Evolutionary conservation across 805 yeast species (phyloP), one percentile per base, ranked within the genome.

Genomic region (Ogataea saltuana): DNA sequence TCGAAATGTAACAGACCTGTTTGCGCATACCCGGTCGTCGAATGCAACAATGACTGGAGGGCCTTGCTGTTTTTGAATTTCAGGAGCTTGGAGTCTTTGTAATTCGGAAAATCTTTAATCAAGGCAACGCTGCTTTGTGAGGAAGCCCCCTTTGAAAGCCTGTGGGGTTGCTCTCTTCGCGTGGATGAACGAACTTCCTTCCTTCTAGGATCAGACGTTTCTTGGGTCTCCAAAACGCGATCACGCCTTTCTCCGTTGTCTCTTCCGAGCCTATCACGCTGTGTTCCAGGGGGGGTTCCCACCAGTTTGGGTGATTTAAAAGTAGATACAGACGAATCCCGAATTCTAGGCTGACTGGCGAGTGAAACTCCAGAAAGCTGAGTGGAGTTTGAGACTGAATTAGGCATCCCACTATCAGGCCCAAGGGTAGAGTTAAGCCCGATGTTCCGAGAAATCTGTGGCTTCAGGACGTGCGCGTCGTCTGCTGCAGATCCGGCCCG

Each of bases 41-140:
- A 46, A 42, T 59, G 64, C 30, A 59, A 42, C 23, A 59, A 47
- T 4, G 56, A 44, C 33, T 59, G 60, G 10, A 59, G 42, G 2
- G 61, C 50, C 35, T 55, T 57, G 20, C 54, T 53, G 11, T 50
- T 48, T 31, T 58, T 59, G 7, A 59, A 37, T 30, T 56, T 58
- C 13, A 47, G 51, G 7, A 59, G 39, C 21, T 48, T 55, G 1
- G 58, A 51, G 26, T 51, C 58, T 29, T 50, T 55, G 11, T 22
- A 18, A 12, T 19, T n/a, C 4, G n/a, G 37, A 5, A 9, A 8
- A 7, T 33, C 37, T 23, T 33, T 33, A 13, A n/a, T n/a, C n/a
- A n/a, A n/a, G n/a, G n/a, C n/a, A n/a, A n/a, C n/a, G n/a, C n/a
- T n/a, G n/a, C n/a, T n/a, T n/a, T n/a, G n/a, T n/a, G n/a, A n/a